Evolutionary conservation across 192 early-diverging fungal species (phyloP), one percentile per base, ranked within the genome.

Genomic region (Dissophora globulifera): DNA sequence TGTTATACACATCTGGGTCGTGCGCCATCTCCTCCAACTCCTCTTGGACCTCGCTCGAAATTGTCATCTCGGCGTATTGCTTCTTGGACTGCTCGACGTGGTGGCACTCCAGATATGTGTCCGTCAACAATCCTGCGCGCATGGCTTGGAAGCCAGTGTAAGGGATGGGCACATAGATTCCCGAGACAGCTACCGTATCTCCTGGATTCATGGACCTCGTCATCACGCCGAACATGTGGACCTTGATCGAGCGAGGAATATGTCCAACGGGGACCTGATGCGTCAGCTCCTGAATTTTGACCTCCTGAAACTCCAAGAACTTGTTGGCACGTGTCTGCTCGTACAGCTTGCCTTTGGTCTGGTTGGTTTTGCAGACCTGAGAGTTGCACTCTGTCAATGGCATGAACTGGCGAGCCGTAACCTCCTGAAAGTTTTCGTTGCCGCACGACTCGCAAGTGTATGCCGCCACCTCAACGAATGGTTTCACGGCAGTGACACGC

Each of bases 211-310:
- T 84, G 46, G 71, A 63, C 49, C 97, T 90, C 58, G 91, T 92
- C 38, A 92, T 76, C 43, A 87, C 84, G 55, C 94, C 93, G 81
- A 87, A 89, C 35, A 96, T 79, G 78, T 98, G 92, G 26, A 99
- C 84, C n/a, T 92, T 94, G 89, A 99, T 96, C 29, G 92, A 88
- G 43, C 97, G 90, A 59, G 97, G 97, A 78, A 99, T 99, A 79
- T 97, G 95, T 59, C 97, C 97, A 79, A 97, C 96, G 50, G 97
- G 97, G 19, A 99, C 95, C 90, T 99, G 97, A 81, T 99, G 95
- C 23, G 96, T 92, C 86, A 96, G 78, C 78, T 99, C 97, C 81
- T 99, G 97, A 50, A 99, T 65, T 78, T 94, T 95, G 66, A 97
- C 92, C 79, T 99, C 97, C 80, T 99, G 97, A 83, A 96, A 97